These are phyloP conservation scores for Trypanosoma rangeli DNA, from an alignment of 208 protist species.

Conservation along the genomic window DNA sequence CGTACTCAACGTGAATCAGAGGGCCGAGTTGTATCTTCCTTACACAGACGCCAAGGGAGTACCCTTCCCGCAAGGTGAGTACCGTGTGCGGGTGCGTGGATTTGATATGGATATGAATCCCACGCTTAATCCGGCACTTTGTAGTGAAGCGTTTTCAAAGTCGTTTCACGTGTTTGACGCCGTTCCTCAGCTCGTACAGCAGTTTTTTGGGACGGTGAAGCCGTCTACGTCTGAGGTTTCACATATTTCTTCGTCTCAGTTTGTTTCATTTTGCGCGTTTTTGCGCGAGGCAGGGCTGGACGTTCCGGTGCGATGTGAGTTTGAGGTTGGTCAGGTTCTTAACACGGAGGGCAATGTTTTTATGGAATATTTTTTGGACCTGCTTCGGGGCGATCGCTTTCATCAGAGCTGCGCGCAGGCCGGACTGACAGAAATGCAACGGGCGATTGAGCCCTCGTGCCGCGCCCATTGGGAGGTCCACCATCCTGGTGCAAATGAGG, in stretches of 20 bases:
- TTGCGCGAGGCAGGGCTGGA: slow-evolving; percentile 74
- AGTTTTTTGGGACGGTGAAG: slow-evolving; percentile 41
- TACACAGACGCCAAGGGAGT: slow-evolving; percentile 44
- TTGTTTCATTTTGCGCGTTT: slow-evolving; percentile 69
- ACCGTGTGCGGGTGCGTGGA: slow-evolving; percentile 77
- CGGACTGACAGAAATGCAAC: slow-evolving; percentile 59
- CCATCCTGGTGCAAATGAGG: slow-evolving; percentile 68
- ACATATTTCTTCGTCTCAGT: slow-evolving; percentile 35
- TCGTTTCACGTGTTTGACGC: slow-evolving; percentile 71
- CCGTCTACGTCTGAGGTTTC: background rate
- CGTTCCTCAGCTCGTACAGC: slow-evolving; percentile 60
- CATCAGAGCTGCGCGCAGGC: slow-evolving; percentile 52
- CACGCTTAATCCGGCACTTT: slow-evolving; percentile 39
- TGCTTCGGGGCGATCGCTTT: slow-evolving; percentile 42
- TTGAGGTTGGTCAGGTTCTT: slow-evolving; percentile 73
- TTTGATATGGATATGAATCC: slow-evolving; percentile 37
- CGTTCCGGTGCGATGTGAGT: slow-evolving; percentile 73
- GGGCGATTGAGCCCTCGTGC: slow-evolving; percentile 46
- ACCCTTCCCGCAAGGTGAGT: slow-evolving; percentile 63
- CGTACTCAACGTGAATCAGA: slow-evolving; percentile 47
- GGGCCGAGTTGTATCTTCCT: slow-evolving; percentile 65
- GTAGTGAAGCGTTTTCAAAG: slow-evolving; percentile 52
- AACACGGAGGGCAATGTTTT: slow-evolving; percentile 53
- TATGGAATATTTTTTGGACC: slow-evolving; percentile 40
- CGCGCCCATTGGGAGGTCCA: slow-evolving; percentile 75